Base-by-base conservation (phyloP, 768 basidiomycete species). In the Termitomyces sp. region DNA sequence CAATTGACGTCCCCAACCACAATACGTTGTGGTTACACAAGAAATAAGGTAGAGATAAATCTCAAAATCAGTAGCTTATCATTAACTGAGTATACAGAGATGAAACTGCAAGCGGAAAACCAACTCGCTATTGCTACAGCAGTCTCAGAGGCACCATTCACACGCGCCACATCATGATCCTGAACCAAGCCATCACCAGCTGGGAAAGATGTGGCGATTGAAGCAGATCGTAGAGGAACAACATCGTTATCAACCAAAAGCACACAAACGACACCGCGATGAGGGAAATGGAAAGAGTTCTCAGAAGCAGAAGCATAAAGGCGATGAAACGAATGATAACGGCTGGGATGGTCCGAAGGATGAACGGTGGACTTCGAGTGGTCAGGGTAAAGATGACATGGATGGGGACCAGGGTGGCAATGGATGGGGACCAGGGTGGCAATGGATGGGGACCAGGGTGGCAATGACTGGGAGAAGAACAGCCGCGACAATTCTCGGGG, bases 281-380 rank as follows among this genome's bases (percentile, higher is more conserved):
- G 65, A 59, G 34, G 60, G 64, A 57, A 57, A 38, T 61, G 69
- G 54, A 63, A 74, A 67, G 67, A 71, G 51, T 57, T 56, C 36
- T 20, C 72, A 65, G 63, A 72, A 64, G 68, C 69, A 61, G 52
- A 60, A 61, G 38, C 53, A 63, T 37, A 65, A 59, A 47, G 45
- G 34, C 20, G 59, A 59, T 57, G 65, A 50, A 6, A 62, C 64
- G 60, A 61, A 69, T 62, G 60, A 59, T 34, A 62, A 57, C 10
- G 55, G 58, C 40, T 62, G 62, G 59, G 48, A 46, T 47, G 31
- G 45, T n/a, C 5, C 20, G 20, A 63, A 60, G 46, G 60, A 59
- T 34, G 62, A 50, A 42, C 60, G 68, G 63, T 64, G 61, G 12
- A 15, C 55, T 38, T 36, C 36, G 1, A n/a, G 51, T 5, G 64